Evolutionary conservation across 2,329 filamentous ascomycete genomes (phyloP).

Genomic region (Pseudogymnoascus destructans): DNA sequence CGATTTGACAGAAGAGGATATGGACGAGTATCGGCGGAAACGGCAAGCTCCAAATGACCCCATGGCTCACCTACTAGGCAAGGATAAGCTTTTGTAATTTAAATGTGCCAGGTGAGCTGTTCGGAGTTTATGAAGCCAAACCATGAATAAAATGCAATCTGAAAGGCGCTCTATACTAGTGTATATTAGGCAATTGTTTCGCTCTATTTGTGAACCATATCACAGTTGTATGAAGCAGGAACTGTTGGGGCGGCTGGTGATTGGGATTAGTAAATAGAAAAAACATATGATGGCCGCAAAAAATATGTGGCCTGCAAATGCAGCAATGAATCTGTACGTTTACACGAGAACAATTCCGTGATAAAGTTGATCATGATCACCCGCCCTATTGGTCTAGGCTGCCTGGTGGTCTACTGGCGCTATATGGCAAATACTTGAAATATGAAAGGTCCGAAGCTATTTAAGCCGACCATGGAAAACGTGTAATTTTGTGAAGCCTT

Average conservation of each 20-base stretch:
- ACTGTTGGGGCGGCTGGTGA: background rate
- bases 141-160: background rate
- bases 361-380: background rate
- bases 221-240: background rate
- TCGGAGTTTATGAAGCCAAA: background rate
- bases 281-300: too few relatives aligned
- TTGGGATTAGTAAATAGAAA: background rate
- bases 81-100: slow-evolving; percentile 47
- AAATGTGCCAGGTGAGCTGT: slow-evolving; percentile 12
- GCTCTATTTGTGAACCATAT: background rate
- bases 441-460: background rate
- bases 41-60: slow-evolving; percentile 65
- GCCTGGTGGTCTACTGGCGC: background rate
- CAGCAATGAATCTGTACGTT: background rate
- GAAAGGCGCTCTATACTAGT: background rate
- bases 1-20: slow-evolving; percentile 67
- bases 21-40: slow-evolving; percentile 75
- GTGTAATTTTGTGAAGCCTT: slow-evolving; percentile 22
- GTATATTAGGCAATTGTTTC: background rate
- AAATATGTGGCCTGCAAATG: background rate
- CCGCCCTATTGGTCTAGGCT: background rate
- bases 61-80: slow-evolving; percentile 70
- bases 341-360: background rate
- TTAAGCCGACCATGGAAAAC: background rate
- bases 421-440: background rate